phyloP scores from a whole-genome alignment of 1,284 basidiomycete species.

The Violaceomyces palustris region DNA sequence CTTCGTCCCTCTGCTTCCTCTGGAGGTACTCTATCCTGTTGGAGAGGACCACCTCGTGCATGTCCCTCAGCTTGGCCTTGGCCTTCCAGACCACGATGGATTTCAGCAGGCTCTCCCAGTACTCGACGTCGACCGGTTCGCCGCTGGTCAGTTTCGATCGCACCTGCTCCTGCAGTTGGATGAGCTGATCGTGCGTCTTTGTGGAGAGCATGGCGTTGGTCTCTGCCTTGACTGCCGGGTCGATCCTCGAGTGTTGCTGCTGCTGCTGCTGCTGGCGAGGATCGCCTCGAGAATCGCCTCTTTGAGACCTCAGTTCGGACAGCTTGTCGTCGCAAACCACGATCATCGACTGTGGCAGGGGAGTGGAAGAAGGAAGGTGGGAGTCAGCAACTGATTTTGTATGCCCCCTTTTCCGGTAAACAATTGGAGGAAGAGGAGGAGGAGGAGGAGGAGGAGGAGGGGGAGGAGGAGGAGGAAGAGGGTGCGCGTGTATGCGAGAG shows the following conservation, averaged over 20 bases:
- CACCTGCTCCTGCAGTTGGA: conserved; percentile 75
- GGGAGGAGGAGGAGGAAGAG: no score
- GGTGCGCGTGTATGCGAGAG: conserved; percentile 3
- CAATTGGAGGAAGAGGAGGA: no score
- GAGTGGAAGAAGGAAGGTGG: conserved; percentile 11
- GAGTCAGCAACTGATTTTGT: conserved; percentile 1
- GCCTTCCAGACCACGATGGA: conserved; percentile 96
- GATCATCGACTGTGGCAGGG: conserved; percentile 74
- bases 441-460: no score
- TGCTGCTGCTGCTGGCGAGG: neutral
- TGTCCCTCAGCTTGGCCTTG: conserved; percentile 83
- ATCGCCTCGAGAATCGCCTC: conserved; percentile 1
- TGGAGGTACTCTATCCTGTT: conserved; percentile 93
- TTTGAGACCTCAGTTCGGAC: conserved; percentile 62
- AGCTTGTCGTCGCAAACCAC: conserved; percentile 88
- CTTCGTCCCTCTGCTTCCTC: conserved; percentile 90
- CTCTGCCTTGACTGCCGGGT: conserved; percentile 37
- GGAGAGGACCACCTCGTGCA: conserved; percentile 92
- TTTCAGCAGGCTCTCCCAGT: conserved; percentile 89
- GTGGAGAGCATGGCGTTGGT: conserved; percentile 43
- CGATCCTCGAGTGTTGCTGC: conserved; percentile 22
- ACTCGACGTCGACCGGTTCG: conserved; percentile 92
- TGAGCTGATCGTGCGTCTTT: conserved; percentile 63
- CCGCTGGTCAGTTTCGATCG: conserved; percentile 82
- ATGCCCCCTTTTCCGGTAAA: no score